Conservation (phyloP, 129 eudicot genomes). For the Gnaphalium uliginosum region DNA sequence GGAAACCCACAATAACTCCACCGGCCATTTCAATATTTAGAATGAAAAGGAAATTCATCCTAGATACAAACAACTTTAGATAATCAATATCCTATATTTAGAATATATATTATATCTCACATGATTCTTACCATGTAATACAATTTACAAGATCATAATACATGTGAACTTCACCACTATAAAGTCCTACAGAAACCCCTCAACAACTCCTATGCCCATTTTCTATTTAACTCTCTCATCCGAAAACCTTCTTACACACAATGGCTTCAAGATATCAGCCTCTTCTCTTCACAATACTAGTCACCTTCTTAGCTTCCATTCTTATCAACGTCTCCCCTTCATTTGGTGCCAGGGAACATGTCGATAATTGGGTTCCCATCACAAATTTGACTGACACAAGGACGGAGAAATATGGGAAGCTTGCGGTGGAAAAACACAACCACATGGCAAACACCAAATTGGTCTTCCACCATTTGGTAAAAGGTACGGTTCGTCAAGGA, state of each 20-base stretch:
- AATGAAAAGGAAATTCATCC: neutral
- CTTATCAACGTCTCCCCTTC: neutral
- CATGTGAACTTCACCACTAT: conserved; percentile 8
- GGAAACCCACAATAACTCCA: neutral
- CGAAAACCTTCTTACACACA: neutral
- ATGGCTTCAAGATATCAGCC: conserved; percentile 1
- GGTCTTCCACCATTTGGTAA: conserved; percentile 4
- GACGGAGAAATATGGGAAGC: neutral
- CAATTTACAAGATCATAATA: neutral
- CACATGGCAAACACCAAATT: conserved; percentile 6
- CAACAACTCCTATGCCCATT: neutral
- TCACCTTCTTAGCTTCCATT: neutral
- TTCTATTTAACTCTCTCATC: neutral
- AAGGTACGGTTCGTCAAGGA: conserved; percentile 6
- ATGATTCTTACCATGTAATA: neutral
- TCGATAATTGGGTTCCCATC: conserved; percentile 5
- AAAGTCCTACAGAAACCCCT: neutral
- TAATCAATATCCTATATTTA: neutral
- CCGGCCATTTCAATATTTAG: neutral
- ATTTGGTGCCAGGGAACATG: neutral
- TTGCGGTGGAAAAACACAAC: conserved; percentile 20
- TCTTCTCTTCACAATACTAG: conserved; percentile 1
- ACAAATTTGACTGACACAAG: conserved; percentile 10
- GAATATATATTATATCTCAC: neutral
- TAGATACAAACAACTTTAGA: neutral